phyloP scores from a whole-genome alignment of 495 filamentous ascomycete species.

The Tuber umbilicatum region DNA sequence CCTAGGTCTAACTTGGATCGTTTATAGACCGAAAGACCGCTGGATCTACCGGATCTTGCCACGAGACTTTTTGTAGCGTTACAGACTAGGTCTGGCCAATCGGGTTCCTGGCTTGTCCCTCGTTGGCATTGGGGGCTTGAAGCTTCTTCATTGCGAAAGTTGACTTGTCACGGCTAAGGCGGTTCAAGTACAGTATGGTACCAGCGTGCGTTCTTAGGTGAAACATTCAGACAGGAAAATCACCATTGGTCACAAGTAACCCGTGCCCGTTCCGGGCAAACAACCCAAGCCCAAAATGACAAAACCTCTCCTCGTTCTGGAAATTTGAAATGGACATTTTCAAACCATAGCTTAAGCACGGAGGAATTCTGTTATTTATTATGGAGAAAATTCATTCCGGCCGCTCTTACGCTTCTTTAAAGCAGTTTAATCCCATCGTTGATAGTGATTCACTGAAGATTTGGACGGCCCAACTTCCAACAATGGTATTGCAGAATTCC shows the following conservation, averaged over 20 bases:
- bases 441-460: background rate
- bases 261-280: background rate
- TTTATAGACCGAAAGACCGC: background rate
- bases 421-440: background rate
- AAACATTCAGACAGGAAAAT: background rate
- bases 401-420: background rate
- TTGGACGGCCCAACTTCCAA: background rate
- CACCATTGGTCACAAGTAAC: background rate
- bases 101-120: background rate
- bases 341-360: background rate
- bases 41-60: background rate
- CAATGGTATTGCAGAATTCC: background rate
- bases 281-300: background rate
- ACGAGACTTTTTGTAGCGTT: background rate
- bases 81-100: background rate
- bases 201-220: background rate
- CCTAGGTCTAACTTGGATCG: background rate
- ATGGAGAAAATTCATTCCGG: background rate
- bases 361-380: background rate
- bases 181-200: background rate
- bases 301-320: background rate
- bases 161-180: background rate
- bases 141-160: background rate
- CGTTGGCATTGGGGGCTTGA: background rate
- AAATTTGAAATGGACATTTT: background rate